Evolutionary conservation across 768 basidiomycete genomes (phyloP).

Genomic region (Termitomyces sp.): DNA sequence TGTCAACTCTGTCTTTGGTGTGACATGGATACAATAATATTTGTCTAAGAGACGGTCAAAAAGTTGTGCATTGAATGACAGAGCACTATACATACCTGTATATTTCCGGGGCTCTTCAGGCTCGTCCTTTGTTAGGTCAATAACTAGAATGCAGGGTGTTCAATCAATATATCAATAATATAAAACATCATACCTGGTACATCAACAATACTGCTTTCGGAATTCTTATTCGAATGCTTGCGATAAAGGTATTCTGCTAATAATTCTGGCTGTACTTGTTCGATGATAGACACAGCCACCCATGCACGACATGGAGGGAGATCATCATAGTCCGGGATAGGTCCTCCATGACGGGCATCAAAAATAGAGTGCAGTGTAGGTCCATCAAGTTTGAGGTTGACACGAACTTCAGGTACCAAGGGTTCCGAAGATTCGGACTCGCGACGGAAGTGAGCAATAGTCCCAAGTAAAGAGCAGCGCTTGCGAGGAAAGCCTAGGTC

Average conservation of each 20-base stretch:
- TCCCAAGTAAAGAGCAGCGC: slow-evolving; percentile 2
- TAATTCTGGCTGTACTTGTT: not conserved
- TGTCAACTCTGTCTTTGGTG: too few relatives aligned
- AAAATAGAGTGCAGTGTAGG: not conserved
- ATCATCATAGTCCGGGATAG: not conserved
- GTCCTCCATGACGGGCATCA: too few relatives aligned
- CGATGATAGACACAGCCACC: not conserved
- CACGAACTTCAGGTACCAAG: not conserved
- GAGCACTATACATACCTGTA: too few relatives aligned
- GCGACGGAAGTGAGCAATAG: not conserved
- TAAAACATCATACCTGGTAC: too few relatives aligned
- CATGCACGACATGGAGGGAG: not conserved
- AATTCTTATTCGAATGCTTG: not conserved
- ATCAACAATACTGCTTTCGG: too few relatives aligned
- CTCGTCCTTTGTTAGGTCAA: too few relatives aligned
- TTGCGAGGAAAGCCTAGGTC: slow-evolving; percentile 1
- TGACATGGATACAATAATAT: too few relatives aligned
- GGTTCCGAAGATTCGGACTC: not conserved
- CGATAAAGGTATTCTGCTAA: not conserved
- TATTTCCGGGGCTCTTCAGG: too few relatives aligned
- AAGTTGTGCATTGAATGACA: too few relatives aligned
- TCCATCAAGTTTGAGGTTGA: not conserved
- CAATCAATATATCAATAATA: too few relatives aligned
- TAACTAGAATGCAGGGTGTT: too few relatives aligned
- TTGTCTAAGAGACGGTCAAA: too few relatives aligned